Evolutionary conservation across 495 filamentous ascomycete genomes (phyloP), one percentile per base, ranked within the genome.

Genomic region (Aspergillus wentii): DNA sequence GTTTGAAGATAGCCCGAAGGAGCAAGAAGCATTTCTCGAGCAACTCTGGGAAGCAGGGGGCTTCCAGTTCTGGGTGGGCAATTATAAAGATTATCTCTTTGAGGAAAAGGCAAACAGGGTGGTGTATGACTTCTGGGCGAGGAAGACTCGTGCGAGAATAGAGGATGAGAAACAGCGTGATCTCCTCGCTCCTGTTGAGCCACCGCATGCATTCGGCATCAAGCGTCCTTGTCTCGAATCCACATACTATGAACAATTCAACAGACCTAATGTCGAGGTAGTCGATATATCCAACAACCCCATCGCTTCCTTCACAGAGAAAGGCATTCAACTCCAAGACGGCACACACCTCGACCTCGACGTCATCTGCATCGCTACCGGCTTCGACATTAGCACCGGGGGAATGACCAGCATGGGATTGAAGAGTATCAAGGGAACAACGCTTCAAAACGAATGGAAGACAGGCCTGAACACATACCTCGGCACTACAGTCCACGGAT

Each of bases 161-260:
- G 38, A 58, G 1, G 74, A 80, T 41, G 64, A 74, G 0, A 40
- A 36, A 9, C 62, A 62, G 18, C 46, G 61, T n/a, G 73, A 79
- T 15, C 35, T 78, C 8, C 57, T 83, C n/a, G 76, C 74, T 0
- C 78, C 78, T 0, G 29, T 62, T 9, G 51, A 76, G 30, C 61
- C 60, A 22, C 75, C 69, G 1, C 71, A 81, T 37, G 35, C 59
- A 0, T 79, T 70, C 25, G 79, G 77, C 8, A 52, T 64, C 6
- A 82, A 79, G 48, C 64, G 78, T 0, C 69, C 72, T 2, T 71
- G 62, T 11, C 60, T 82, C 4, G 76, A 82, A 41, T 41, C 58
- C 16, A 54, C 69, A 30, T 82, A 74, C 54, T 82, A 71, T 41
- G 78, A 82, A 43, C 62, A 69, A 23, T 75, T 82, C 56, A 75